Evolutionary conservation across 2,329 filamentous ascomycete genomes (phyloP), one percentile per base, ranked within the genome.

Genomic region (Fusarium sp.): DNA sequence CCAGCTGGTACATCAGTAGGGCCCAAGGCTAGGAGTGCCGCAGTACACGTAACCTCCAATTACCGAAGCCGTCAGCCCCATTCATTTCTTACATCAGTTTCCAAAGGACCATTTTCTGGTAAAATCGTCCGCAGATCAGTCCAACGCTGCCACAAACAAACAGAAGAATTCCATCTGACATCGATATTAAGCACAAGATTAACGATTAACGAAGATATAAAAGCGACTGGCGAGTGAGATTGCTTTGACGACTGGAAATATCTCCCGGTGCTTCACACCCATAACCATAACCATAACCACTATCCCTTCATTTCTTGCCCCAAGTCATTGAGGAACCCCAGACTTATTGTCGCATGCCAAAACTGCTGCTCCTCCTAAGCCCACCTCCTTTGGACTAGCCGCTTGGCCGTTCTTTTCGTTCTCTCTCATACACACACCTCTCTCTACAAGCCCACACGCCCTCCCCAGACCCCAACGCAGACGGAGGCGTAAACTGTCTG

Each of bases 1-100:
- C 39, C 31, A 51, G 49, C 54, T 48, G 15, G 41, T 22, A 47
- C 42, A 20, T 33, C 14, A 33, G 33, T 47, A 58, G 47, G 35
- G 22, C 51, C 22, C 35, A 33, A 28, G 26, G 35, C 49, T 58
- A 45, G 39, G 44, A 67, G 41, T 62, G 49, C 41, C 56, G 56
- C 44, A 60, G 72, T 75, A 66, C 72, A 74, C 72, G 72, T 74
- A 74, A 75, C 68, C 64, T 39, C 72, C 69, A 75, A 65, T 75
- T 74, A 72, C 59, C 58, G 66, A 65, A 28, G 36, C 48, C 28
- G 42, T 42, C 60, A 74, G 70, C 70, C 71, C 70, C 71, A 66
- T 74, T 45, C 28, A 58, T 58, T 68, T 61, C 63, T 74, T 54
- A 71, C 70, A 72, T 69, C 65, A 66, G 70, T 73, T 63, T 51